Conservation (phyloP, 805 yeast species). For the Saccharomycopsis babjevae region DNA sequence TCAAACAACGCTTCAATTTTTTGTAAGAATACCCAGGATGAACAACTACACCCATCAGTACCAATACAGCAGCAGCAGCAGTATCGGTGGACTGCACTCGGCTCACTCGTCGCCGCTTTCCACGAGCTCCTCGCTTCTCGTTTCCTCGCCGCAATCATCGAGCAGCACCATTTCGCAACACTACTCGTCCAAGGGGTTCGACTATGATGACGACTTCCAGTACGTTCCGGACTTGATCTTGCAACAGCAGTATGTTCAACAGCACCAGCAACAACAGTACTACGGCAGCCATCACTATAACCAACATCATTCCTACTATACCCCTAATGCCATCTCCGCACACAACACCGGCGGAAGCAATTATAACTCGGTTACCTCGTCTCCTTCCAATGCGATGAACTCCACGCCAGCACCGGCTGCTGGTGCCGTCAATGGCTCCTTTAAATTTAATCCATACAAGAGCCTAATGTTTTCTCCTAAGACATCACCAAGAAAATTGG, state of each 20-base stretch:
- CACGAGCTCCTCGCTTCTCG: background rate
- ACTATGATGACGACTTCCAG: slow-evolving; percentile 17
- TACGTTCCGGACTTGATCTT: slow-evolving; percentile 15
- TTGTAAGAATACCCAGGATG: background rate
- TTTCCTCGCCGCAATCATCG: background rate
- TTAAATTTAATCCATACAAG: slow-evolving; percentile 17
- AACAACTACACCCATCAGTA: background rate
- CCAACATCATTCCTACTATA: background rate
- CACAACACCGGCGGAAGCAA: background rate
- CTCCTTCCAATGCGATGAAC: background rate
- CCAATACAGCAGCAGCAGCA: background rate
- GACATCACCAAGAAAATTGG: slow-evolving; percentile 12
- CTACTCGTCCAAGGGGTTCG: slow-evolving; percentile 17
- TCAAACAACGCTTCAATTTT: too few species aligned
- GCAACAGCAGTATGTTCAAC: background rate
- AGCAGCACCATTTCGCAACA: slow-evolving; percentile 10
- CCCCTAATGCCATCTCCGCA: background rate
- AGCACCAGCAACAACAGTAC: background rate
- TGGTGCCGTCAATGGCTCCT: background rate
- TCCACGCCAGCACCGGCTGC: background rate
- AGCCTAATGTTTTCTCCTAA: slow-evolving; percentile 17
- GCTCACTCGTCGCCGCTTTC: background rate
- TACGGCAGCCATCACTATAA: background rate
- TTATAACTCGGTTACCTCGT: background rate
- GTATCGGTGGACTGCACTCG: background rate